Evolutionary conservation across 2,329 filamentous ascomycete species (phyloP), one percentile per base, ranked within the genome.

Genomic region (Penicillium hesseltinei): DNA sequence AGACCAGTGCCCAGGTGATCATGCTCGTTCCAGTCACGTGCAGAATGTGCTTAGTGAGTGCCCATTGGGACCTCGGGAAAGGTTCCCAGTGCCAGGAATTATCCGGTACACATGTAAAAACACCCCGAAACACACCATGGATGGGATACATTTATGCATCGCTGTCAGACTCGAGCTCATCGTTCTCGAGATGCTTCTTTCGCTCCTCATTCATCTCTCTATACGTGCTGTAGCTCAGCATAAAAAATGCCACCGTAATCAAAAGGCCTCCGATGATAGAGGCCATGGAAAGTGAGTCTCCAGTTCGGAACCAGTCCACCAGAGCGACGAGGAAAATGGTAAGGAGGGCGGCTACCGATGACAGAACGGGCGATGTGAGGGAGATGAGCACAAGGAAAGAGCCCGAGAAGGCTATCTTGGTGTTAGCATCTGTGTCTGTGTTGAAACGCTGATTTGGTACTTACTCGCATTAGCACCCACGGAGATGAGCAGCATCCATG

Each of bases 271-370:
- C 94, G 0, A 85, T 69, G 13, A 97, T 81, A 4, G 93, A 90
- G 0, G 92, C 89, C 4, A 81, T 77, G 51, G 87, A 89, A 21
- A 96, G 80, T 0, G 89, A 85, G 66, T 88, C 82, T 49, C 93
- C 91, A 0, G 91, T 95, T 43, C 92, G 80, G 56, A 92, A 72
- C 86, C 94, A 95, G 75, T 99, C 94, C 54, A 90, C 90, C 31
- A 97, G 80, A 0, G 93, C 94, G 7, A 99, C 94, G 59, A 97
- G 85, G 81, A 99, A 97, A 64, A 99, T 99, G 23, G 94, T 99
- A 46, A 99, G 81, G 7, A 99, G 84, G 2, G 93, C 91, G 0
- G 94, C 94, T 11, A 99, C 94, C 19, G 90, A 95, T 57, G 89
- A 93, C 5, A 99, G 81, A 3, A 99, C 94, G 0, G 94, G 94